phyloP scores from a whole-genome alignment of 2,329 filamentous ascomycete genomes.

The Epichloe coenophiala region DNA sequence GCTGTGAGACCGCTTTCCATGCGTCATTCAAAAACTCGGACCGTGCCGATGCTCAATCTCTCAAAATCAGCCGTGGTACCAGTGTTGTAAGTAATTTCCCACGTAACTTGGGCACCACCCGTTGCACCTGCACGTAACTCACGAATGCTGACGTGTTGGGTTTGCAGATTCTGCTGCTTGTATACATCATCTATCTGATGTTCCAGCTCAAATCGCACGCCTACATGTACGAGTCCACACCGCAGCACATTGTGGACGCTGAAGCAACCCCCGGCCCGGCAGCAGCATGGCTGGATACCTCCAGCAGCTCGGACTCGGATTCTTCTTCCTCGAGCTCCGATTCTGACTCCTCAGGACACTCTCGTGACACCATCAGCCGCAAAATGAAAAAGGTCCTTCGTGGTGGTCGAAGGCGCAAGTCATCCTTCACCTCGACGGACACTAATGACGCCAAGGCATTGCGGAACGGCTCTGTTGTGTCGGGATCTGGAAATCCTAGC shows the following conservation, averaged over 20 bases:
- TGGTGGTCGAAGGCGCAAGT: conserved; percentile 59
- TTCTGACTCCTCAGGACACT: conserved; percentile 47
- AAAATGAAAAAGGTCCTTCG: conserved; percentile 65
- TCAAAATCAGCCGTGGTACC: conserved; percentile 80
- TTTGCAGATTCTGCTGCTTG: conserved; percentile 54
- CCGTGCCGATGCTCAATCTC: conserved; percentile 54
- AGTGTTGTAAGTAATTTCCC: conserved; percentile 52
- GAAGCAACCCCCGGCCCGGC: conserved; percentile 83
- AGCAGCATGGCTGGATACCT: conserved; percentile 67
- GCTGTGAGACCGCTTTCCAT: conserved; percentile 66
- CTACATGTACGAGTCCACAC: conserved; percentile 85
- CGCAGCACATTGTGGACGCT: conserved; percentile 84
- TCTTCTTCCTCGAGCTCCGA: conserved; percentile 53
- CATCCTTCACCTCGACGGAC: conserved; percentile 57
- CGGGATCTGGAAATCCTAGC: conserved; percentile 18
- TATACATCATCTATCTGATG: conserved; percentile 72
- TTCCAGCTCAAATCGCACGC: conserved; percentile 89
- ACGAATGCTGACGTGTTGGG: neutral
- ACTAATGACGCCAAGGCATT: conserved; percentile 23
- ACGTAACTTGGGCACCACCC: conserved; percentile 10
- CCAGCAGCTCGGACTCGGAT: conserved; percentile 36
- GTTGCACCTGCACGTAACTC: neutral
- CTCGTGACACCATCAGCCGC: conserved; percentile 53
- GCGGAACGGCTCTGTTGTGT: conserved; percentile 28
- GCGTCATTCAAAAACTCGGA: conserved; percentile 58